Percentiles rank a stretch among this genome's conserved stretches.
These are phyloP conservation scores for Meira miltonrushii DNA, from an alignment of 1,284 basidiomycete species.

Conservation along the genomic window DNA sequence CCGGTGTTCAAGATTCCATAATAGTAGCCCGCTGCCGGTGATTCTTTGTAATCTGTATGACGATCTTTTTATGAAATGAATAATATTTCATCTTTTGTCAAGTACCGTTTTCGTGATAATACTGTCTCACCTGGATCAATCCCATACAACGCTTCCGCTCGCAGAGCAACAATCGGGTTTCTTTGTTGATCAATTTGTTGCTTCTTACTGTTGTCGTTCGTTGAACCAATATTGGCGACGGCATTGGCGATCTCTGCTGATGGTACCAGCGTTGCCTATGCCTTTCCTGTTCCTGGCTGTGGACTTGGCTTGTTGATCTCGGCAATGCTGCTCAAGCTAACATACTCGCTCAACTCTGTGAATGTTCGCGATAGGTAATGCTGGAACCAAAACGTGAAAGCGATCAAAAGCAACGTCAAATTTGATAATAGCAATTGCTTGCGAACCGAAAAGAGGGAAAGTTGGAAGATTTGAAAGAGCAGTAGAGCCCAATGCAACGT, in stretches of 20 bases:
- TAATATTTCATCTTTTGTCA: conserved; percentile 80
- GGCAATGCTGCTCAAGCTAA: conserved; percentile 38
- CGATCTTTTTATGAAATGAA: conserved; percentile 64
- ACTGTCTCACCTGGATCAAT: conserved; percentile 20
- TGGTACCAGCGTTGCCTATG: conserved; percentile 1
- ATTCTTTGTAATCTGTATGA: conserved; percentile 44
- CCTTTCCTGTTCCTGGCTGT: conserved; percentile 9
- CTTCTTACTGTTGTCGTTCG: neutral
- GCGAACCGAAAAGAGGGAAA: conserved; percentile 70
- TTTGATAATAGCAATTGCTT: conserved; percentile 70
- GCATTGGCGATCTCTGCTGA: neutral
- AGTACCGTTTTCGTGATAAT: conserved; percentile 61
- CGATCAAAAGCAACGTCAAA: conserved; percentile 71
- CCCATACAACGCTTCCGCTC: neutral
- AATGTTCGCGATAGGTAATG: conserved; percentile 70
- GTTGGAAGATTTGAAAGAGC: conserved; percentile 49
- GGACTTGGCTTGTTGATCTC: conserved; percentile 20
- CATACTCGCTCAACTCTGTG: conserved; percentile 71
- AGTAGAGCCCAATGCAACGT: conserved; percentile 50
- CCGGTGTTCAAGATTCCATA: conserved; percentile 40
- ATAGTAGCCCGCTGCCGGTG: conserved; percentile 36
- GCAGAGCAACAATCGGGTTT: conserved; percentile 7
- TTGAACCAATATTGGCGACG: neutral
- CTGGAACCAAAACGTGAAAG: conserved; percentile 71
- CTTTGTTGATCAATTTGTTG: neutral